phyloP scores from a whole-genome alignment of 176 grass and related monocot species.

The Rhynchospora breviuscula region DNA sequence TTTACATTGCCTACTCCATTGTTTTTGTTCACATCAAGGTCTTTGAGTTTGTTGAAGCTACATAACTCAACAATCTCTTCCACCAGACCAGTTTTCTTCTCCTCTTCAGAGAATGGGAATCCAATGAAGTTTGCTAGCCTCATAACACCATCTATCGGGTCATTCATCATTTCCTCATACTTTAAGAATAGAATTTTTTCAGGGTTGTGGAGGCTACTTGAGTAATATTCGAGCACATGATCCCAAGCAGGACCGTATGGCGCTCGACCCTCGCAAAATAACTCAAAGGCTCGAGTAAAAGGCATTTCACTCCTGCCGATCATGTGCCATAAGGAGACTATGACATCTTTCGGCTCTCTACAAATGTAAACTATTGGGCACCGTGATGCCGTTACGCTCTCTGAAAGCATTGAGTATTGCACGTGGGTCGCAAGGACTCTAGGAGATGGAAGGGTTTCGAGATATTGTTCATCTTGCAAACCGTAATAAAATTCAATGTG shows the following conservation, averaged over 20 bases:
- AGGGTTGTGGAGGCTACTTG: neutral
- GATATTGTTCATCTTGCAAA: neutral
- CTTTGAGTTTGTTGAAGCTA: too few relatives aligned
- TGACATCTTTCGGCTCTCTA: too few relatives aligned
- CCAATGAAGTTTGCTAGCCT: neutral
- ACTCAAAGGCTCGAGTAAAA: neutral
- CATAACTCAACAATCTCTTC: too few relatives aligned
- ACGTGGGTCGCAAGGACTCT: neutral
- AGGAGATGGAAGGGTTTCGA: neutral
- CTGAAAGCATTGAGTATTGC: constrained; percentile 3
- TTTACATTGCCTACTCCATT: too few relatives aligned
- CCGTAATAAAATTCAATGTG: neutral
- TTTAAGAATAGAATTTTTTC: constrained; percentile 9
- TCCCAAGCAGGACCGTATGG: constrained; percentile 8
- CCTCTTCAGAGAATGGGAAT: neutral
- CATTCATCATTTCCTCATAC: constrained; percentile 24
- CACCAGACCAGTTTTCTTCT: too few relatives aligned
- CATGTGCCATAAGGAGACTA: too few relatives aligned
- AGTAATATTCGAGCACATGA: constrained; percentile 12
- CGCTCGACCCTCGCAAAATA: neutral
- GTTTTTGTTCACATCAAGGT: too few relatives aligned
- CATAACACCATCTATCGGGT: neutral
- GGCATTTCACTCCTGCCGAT: too few relatives aligned
- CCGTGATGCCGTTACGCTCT: neutral
- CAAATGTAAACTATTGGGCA: too few relatives aligned